These are phyloP conservation scores for Coemansia sp. DNA, from an alignment of 192 early-diverging fungal species.

Conservation along the genomic window DNA sequence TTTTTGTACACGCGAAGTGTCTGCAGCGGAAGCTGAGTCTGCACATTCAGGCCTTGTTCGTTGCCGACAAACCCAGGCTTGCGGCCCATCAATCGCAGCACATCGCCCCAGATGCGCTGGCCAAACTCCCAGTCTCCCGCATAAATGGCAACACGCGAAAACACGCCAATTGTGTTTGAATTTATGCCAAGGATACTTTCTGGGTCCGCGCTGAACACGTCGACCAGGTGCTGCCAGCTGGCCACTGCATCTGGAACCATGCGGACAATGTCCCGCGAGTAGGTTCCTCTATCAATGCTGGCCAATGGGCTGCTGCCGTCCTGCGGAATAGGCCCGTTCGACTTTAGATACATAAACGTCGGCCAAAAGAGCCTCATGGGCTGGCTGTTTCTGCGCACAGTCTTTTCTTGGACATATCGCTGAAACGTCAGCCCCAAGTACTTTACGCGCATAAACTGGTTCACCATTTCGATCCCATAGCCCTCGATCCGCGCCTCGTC, in stretches of 20 bases:
- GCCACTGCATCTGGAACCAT: conserved; percentile 11
- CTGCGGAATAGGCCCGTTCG: conserved; percentile 17
- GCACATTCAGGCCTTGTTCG: not conserved
- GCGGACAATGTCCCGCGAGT: conserved; percentile 4
- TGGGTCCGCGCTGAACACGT: not conserved
- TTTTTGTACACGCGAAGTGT: conserved; percentile 38
- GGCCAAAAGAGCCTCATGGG: conserved; percentile 34
- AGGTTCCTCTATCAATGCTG: conserved; percentile 6
- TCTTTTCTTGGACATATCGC: conserved; percentile 36
- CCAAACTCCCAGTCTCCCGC: conserved; percentile 37
- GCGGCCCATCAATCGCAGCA: conserved; percentile 18
- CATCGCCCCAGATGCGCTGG: conserved; percentile 39
- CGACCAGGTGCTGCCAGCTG: conserved; percentile 35
- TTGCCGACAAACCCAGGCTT: not conserved
- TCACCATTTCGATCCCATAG: conserved; percentile 39
- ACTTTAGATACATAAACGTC: conserved; percentile 41
- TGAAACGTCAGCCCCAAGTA: conserved; percentile 46
- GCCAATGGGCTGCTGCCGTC: conserved; percentile 3
- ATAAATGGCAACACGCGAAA: conserved; percentile 25
- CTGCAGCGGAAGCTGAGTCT: conserved; percentile 11
- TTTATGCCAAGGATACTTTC: conserved; percentile 17
- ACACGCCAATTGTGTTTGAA: conserved; percentile 33
- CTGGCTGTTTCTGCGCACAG: not conserved
- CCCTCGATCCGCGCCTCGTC: conserved; percentile 24
- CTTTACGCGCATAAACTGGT: conserved; percentile 46